Base-by-base conservation (phyloP, 192 early-diverging fungal genomes). In the Backusella australiensis region DNA sequence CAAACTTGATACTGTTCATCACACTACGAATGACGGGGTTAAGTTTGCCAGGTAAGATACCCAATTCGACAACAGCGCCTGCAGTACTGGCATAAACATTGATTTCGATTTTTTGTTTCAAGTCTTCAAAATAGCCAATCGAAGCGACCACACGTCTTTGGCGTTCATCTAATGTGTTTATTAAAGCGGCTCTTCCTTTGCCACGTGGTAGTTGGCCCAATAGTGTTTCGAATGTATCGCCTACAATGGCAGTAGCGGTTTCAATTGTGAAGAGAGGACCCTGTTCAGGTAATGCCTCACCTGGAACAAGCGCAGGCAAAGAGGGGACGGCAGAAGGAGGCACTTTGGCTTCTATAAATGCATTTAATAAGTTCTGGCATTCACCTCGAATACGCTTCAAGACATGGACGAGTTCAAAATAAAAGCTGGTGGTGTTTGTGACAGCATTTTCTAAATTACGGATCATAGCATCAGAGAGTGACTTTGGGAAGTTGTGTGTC, bases 1-100 rank as follows among this genome's bases (percentile, higher is more conserved):
- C 89, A 52, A 91, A 82, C 81, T 96, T 94, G 72, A 98, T 85
- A 17, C 91, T 89, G 52, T 92, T 90, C 95, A 98, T 98, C 34
- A 99, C 81, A 65, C 92, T 83, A 29, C 96, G 90, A 65, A 98
- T 91, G 9, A 99, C 83, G 0, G 91, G 89, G 74, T 94, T 97
- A 8, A 97, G 86, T 79, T 95, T 97, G 0, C 84, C 71, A 7
- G 98, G 97, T 14, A 98, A 83, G 2, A 75, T 83, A 4, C 93
- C 94, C 34, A 97, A 74, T 8, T 89, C 89, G 0, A 97, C 91
- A 3, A 96, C 86, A 2, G 96, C 95, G 0, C 91, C 87, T n/a
- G 96, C 93, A 32, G 91, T 83, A 21, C 90, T 87, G 0, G 94
- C 92, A 59, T 85, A 81, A n/a, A 93, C 90, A 67, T 90, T 86